Percentiles rank a stretch among this genome's conserved stretches.
Evolutionary conservation across 129 eudicot species (phyloP).

Genomic region (Helichrysum umbraculigerum): DNA sequence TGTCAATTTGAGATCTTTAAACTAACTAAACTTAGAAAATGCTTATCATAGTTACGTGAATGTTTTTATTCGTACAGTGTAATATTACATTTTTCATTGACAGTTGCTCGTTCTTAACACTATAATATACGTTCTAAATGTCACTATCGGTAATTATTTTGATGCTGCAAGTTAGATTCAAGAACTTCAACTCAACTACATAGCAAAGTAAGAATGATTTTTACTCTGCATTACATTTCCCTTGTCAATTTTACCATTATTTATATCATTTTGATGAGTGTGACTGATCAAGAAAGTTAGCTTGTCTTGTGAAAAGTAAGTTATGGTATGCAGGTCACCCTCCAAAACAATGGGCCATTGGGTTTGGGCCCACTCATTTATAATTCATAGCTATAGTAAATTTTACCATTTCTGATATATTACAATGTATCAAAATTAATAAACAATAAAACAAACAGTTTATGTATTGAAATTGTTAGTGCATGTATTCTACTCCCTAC

Average conservation of each 20-base stretch:
- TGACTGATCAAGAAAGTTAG: neutral
- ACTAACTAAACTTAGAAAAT: neutral
- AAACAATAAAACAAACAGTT: too few species aligned
- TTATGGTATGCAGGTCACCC: neutral
- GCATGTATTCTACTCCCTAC: too few species aligned
- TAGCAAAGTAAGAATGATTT: neutral
- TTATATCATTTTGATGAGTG: neutral
- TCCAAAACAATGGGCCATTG: neutral
- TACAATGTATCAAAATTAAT: too few species aligned
- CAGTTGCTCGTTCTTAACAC: neutral
- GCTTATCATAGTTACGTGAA: neutral
- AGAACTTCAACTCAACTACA: neutral
- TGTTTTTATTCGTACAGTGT: neutral
- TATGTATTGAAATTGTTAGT: too few species aligned
- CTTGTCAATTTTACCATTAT: neutral
- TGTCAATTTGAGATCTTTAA: neutral
- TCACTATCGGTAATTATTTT: too few species aligned
- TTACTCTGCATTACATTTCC: neutral
- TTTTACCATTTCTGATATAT: too few species aligned
- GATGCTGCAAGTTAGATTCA: neutral
- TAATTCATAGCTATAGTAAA: too few species aligned
- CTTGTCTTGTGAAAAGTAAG: neutral
- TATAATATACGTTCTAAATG: neutral
- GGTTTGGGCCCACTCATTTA: neutral
- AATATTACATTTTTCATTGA: neutral